A percentile compares a stretch with the other conserved stretches of the same genome.
Evolutionary conservation across 768 basidiomycete species (phyloP).

Genomic region (Mrakia frigida): DNA sequence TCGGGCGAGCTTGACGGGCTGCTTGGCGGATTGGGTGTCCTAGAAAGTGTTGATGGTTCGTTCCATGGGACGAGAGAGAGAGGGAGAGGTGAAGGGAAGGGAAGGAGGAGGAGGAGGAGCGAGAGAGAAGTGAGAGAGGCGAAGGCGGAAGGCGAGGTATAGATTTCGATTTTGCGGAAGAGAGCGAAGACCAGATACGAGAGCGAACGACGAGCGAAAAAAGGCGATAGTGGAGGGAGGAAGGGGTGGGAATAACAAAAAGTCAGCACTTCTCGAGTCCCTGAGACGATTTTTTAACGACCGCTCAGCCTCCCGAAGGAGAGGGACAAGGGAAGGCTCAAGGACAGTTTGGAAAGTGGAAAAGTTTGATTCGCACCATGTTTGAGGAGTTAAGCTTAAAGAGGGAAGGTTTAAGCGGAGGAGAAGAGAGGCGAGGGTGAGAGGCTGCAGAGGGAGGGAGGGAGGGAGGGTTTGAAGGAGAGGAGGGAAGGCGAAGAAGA

Average conservation of each 20-base stretch:
- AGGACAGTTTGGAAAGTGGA: neutral
- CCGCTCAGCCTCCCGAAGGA: conserved; percentile 1
- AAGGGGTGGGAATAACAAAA: neutral
- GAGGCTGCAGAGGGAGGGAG: neutral
- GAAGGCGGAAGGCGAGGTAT: too few species aligned
- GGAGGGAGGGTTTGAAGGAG: neutral
- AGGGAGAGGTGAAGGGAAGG: neutral
- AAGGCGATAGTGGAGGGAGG: neutral
- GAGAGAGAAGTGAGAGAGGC: neutral
- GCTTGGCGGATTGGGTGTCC: conserved; percentile 55
- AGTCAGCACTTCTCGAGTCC: neutral
- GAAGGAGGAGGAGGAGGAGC: neutral
- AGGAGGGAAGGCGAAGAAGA: neutral
- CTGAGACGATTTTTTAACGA: too few species aligned
- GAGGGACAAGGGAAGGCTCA: conserved; percentile 7
- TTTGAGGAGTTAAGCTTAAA: conserved; percentile 9
- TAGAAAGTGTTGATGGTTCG: too few species aligned
- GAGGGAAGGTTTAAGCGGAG: neutral
- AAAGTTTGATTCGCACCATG: neutral
- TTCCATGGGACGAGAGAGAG: neutral
- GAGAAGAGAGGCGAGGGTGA: conserved; percentile 2
- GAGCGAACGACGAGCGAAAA: too few species aligned
- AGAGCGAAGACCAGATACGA: too few species aligned
- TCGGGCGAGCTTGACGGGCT: conserved; percentile 93
- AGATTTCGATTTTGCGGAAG: too few species aligned